A percentile compares a stretch with the other conserved stretches of the same genome.
These are phyloP conservation scores for Paramecium primaurelia DNA, from an alignment of 73 alveolate species.

Conservation along the genomic window DNA sequence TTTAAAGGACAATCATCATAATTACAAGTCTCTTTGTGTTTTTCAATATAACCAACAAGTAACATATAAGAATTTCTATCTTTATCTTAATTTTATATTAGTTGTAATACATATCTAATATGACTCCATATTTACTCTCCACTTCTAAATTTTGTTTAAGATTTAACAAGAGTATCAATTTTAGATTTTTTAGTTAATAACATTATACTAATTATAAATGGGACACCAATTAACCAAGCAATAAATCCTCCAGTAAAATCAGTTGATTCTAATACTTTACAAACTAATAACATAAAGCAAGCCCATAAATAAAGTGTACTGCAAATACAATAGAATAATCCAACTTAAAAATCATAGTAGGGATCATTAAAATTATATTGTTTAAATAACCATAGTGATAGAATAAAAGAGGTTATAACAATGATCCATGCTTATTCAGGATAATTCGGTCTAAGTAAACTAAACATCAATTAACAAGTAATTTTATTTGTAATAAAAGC, in stretches of 20 bases:
- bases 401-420: not conserved
- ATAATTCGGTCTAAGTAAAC: conserved; percentile 20
- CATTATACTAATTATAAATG: conserved; percentile 73
- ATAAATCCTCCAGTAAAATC: conserved; percentile 84
- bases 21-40: conserved; percentile 88
- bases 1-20: conserved; percentile 82
- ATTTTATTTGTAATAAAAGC: conserved; percentile 39
- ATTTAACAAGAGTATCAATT: conserved; percentile 71
- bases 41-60: conserved; percentile 85
- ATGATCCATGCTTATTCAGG: conserved; percentile 43
- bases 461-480: conserved; percentile 17
- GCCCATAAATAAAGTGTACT: conserved; percentile 62
- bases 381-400: conserved; percentile 36
- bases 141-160: conserved; percentile 79
- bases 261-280: conserved; percentile 73
- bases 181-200: conserved; percentile 75
- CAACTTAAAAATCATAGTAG: conserved; percentile 49
- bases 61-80: conserved; percentile 83
- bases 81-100: conserved; percentile 66
- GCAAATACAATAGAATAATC: conserved; percentile 18
- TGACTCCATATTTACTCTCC: conserved; percentile 85
- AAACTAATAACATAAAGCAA: conserved; percentile 64
- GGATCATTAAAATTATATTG: conserved; percentile 56
- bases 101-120: conserved; percentile 79
- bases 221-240: conserved; percentile 80